Evolutionary conservation across 177 flowering plant genomes (phyloP), one percentile per base, ranked within the genome.

Genomic region (Vitis hybrid): DNA sequence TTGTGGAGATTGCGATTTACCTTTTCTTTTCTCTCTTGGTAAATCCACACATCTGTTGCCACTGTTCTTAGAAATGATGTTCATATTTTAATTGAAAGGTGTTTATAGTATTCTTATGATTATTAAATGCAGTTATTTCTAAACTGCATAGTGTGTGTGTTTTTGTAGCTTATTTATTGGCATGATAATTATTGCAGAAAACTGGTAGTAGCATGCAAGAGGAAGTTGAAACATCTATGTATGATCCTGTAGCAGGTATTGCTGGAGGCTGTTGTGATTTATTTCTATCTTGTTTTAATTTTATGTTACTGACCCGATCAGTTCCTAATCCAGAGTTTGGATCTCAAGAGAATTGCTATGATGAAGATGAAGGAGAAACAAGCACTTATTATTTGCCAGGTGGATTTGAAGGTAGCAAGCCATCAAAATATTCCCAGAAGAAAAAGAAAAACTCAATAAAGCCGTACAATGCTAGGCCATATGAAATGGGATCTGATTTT

Each of bases 361-460:
- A 87, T 73, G 98, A 92, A 71, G 93, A 92, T 76, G 97, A 88
- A 82, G 93, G 89, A 70, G 97, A 90, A 72, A 82, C 88, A 53
- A 82, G 85, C 69, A 73, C 80, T 5, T 84, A 80, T 77, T 85
- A 88, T 78, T 67, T 83, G 59, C 82, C 87, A 77, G 88, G 90
- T 67, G 72, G 79, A 31, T 83, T 83, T 79, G 90, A 88, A 56
- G 74, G 79, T 78, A 81, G 79, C 79, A 87, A 77, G 71, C 72
- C 88, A 55, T 81, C 88, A 67, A 87, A 87, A 70, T 78, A 69
- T 72, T 48, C 76, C 29, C 92, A 81, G 74, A 90, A 84, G 84
- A 90, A 82, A 69, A 72, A 73, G 78, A 96, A 87, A 73, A 69
- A 70, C 60, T 65, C 72, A 18, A 75, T 48, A 14, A 85, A 82